Evolutionary conservation across 2,329 filamentous ascomycete genomes (phyloP).

Genomic region (Botrytis fragariae): DNA sequence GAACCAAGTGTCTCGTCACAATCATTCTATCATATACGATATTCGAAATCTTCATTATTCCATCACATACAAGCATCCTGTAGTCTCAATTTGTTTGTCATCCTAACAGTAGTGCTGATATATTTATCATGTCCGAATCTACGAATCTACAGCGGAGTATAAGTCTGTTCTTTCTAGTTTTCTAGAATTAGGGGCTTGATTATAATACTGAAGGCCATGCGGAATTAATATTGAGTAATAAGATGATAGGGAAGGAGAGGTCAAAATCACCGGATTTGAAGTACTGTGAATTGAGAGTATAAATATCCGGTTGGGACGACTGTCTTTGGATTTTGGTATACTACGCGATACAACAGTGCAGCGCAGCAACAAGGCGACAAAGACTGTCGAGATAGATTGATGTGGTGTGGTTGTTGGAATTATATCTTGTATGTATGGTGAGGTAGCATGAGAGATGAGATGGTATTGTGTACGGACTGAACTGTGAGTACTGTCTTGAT

Average conservation of each 20-base stretch:
- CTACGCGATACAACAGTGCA: background rate
- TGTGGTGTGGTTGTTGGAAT: background rate
- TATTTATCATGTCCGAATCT: background rate
- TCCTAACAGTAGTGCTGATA: background rate
- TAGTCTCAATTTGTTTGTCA: background rate
- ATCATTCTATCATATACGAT: background rate
- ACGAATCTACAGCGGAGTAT: background rate
- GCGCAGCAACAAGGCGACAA: background rate
- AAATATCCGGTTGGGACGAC: background rate
- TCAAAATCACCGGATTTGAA: background rate
- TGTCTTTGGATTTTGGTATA: background rate
- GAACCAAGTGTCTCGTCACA: background rate
- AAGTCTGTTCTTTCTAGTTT: background rate
- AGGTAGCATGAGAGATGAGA: background rate
- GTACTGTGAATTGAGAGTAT: background rate
- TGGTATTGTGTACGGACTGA: background rate
- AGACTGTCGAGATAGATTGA: background rate
- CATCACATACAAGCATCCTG: background rate
- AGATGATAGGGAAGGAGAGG: background rate
- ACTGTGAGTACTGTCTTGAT: background rate
- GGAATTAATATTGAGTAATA: accelerated
- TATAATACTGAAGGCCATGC: background rate
- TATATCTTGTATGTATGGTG: background rate
- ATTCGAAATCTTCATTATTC: background rate
- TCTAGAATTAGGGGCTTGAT: background rate